phyloP scores from a whole-genome alignment of 257 asterid species.

The Vinca minor region DNA sequence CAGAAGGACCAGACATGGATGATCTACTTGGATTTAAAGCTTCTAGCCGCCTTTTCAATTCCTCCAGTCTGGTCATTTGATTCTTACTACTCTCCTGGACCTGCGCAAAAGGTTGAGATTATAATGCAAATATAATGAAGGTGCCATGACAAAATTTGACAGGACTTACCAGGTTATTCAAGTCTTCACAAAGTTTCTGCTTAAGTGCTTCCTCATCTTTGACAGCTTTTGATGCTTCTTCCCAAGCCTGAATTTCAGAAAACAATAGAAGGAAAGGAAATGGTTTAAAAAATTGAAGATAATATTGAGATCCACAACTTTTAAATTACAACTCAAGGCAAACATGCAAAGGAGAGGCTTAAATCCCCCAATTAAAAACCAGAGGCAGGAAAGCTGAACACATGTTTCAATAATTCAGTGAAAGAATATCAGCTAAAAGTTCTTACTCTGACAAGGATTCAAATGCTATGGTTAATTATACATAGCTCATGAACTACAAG shows the following conservation, averaged over 20 bases:
- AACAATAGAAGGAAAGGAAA: slow-evolving; percentile 12
- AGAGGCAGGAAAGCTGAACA: neutral
- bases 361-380: neutral
- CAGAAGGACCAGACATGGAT: slow-evolving; percentile 34
- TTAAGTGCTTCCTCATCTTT: slow-evolving; percentile 73
- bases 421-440: neutral
- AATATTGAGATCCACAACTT: no score
- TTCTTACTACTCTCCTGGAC: slow-evolving; percentile 72
- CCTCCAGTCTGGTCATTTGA: slow-evolving; percentile 80
- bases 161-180: slow-evolving; percentile 51
- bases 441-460: neutral
- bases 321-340: neutral
- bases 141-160: slow-evolving; percentile 5
- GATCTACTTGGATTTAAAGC: slow-evolving; percentile 79
- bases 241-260: slow-evolving; percentile 53
- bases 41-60: slow-evolving; percentile 80
- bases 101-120: slow-evolving; percentile 28
- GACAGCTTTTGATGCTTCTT: slow-evolving; percentile 58
- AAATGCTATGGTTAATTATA: neutral
- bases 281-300: neutral
- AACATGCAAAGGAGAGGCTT: neutral
- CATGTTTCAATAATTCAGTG: neutral
- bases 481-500: neutral
- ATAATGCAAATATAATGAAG: neutral
- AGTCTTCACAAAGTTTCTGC: slow-evolving; percentile 66